phyloP scores from a whole-genome alignment of 495 filamentous ascomycete genomes.

The Xylaria cubensis region DNA sequence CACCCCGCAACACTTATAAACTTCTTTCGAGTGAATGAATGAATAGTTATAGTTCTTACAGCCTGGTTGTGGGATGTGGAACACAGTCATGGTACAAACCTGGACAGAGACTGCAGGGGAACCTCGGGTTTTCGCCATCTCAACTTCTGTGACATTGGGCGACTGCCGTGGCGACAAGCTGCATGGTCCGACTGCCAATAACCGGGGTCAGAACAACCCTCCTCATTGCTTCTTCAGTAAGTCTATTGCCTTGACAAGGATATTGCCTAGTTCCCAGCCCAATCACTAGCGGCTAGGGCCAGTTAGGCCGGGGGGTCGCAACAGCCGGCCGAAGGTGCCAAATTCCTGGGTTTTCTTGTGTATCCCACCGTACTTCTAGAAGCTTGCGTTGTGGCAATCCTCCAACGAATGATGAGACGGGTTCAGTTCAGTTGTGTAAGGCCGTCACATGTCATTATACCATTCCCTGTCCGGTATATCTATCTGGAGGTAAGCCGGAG shows the following conservation, averaged over 20 bases:
- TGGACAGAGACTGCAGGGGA: not conserved
- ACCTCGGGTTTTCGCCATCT: not conserved
- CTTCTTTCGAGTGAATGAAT: not conserved
- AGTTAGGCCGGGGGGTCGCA: slow-evolving; percentile 12
- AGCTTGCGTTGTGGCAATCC: slow-evolving; percentile 27
- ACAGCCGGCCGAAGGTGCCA: slow-evolving; percentile 32
- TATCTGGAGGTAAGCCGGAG: slow-evolving; percentile 27
- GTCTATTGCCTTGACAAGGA: slow-evolving; percentile 26
- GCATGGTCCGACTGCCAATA: slow-evolving; percentile 31
- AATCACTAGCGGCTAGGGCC: slow-evolving; percentile 34
- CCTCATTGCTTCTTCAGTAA: slow-evolving; percentile 21
- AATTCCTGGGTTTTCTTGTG: slow-evolving; percentile 34
- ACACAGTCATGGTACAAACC: not conserved
- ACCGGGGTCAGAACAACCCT: slow-evolving; percentile 20
- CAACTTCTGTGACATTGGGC: slow-evolving; percentile 21
- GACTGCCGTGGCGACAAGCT: slow-evolving; percentile 27
- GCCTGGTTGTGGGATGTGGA: not conserved
- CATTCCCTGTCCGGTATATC: slow-evolving; percentile 3
- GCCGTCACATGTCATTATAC: slow-evolving; percentile 28
- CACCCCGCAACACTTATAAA: not conserved
- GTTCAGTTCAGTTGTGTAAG: slow-evolving; percentile 9
- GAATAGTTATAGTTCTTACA: not conserved
- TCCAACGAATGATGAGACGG: slow-evolving; percentile 22
- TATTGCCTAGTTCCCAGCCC: slow-evolving; percentile 31
- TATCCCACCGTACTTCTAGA: slow-evolving; percentile 41